A percentile compares a stretch with the other conserved stretches of the same genome.
Evolutionary conservation across 495 filamentous ascomycete species (phyloP).

Genomic region (Tuber magnatum): DNA sequence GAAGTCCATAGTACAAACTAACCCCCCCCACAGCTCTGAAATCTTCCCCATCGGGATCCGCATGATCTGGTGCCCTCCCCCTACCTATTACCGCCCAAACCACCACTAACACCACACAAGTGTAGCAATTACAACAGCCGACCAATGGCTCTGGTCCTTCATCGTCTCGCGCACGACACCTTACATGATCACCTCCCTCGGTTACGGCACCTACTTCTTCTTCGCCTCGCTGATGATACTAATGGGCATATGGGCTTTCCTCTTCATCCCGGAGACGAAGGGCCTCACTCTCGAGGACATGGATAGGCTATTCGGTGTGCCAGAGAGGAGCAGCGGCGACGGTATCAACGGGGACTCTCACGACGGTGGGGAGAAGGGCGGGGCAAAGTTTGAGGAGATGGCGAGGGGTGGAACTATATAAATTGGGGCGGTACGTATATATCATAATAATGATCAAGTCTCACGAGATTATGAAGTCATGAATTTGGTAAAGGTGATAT

Average conservation of each 20-base stretch:
- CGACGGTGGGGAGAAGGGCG: background rate
- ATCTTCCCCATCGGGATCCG: slow-evolving; percentile 39
- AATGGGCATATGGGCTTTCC: slow-evolving; percentile 58
- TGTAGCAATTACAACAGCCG: slow-evolving; percentile 35
- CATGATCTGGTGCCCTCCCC: slow-evolving; percentile 30
- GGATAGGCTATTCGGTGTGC: slow-evolving; percentile 42
- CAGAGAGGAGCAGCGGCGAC: slow-evolving; percentile 16
- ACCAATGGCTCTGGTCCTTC: slow-evolving; percentile 40
- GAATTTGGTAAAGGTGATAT: background rate
- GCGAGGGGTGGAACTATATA: background rate
- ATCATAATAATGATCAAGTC: background rate
- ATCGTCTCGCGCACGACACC: slow-evolving; percentile 37
- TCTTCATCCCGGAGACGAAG: slow-evolving; percentile 51
- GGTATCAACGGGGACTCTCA: no score
- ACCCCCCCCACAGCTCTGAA: slow-evolving; percentile 22
- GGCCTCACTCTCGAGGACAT: slow-evolving; percentile 50
- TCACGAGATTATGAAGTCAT: background rate
- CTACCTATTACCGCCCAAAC: background rate
- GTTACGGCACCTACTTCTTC: slow-evolving; percentile 71
- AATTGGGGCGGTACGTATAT: background rate
- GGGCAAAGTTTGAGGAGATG: background rate
- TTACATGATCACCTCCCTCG: slow-evolving; percentile 64
- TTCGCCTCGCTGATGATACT: slow-evolving; percentile 65
- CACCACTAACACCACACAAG: slow-evolving; percentile 7
- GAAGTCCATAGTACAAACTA: background rate